Evolutionary conservation across 345 rosid species (phyloP), one percentile per base, ranked within the genome.

Genomic region (Populus tremula): DNA sequence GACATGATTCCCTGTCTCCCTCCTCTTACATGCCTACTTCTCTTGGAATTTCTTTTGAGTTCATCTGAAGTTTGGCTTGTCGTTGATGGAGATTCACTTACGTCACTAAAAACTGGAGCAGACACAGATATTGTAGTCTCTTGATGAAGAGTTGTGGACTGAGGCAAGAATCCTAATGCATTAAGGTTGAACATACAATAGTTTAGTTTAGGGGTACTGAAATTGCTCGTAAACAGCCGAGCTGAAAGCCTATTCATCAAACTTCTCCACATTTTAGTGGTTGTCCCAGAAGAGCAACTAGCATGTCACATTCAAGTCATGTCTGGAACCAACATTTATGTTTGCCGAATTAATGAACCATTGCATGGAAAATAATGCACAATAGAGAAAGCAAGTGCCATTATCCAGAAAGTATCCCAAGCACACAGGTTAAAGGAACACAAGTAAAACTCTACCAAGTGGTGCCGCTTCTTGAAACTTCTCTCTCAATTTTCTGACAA

Each of bases 401-500:
- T 59, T 23, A 59, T 59, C 12, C 68, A 49, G 25, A 61, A 10
- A 77, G 56, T 38, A 56, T 63, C 62, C n/a, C 47, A 74, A 76
- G 64, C n/a, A 77, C 14, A 54, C 7, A 71, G 72, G 61, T 62
- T 64, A 43, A 69, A 54, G 82, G 21, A 25, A 70, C 27, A 21
- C 64, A 41, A 41, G 61, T 38, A 33, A 76, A 45, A 11, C 74
- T 29, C 53, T 87, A 96, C 98, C 97, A 76, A 74, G 76, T 56
- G 76, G 77, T 39, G 88, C 90, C 71, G 89, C 80, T 89, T 91
- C 90, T 80, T 79, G 87, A 87, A 96, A 96, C 87, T 78, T 89
- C 70, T 85, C 83, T 87, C 98, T 93, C 94, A 92, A 89, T 77
- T 83, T 83, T 80, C 93, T 87, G 74, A 93, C 97, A 87, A 92